Evolutionary conservation across 1,284 basidiomycete species (phyloP).

Genomic region (Rhodotorula sp.): DNA sequence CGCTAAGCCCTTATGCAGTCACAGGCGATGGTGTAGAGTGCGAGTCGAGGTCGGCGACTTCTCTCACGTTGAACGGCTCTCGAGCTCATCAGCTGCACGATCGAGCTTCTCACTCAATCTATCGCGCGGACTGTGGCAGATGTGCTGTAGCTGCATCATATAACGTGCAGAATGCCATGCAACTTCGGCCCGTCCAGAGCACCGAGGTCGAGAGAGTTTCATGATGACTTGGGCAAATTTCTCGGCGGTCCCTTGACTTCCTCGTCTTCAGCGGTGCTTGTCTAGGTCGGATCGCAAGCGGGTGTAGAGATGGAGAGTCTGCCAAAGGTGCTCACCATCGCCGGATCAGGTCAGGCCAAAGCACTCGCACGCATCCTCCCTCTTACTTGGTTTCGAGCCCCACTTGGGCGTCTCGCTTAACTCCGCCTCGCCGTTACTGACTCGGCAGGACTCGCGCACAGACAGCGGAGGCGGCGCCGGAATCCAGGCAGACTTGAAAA

Average conservation of each 20-base stretch:
- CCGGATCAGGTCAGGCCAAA: slow-evolving; percentile 55
- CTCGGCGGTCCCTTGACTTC: too few relatives aligned
- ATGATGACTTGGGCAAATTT: too few relatives aligned
- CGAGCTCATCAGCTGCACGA: too few relatives aligned
- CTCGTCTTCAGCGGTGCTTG: not conserved
- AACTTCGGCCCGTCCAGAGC: too few relatives aligned
- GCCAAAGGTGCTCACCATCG: slow-evolving; percentile 65
- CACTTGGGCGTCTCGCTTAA: not conserved
- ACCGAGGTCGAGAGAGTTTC: too few relatives aligned
- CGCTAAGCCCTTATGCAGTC: too few relatives aligned
- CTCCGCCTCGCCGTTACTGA: not conserved
- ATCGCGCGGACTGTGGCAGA: too few relatives aligned
- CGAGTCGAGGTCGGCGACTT: too few relatives aligned
- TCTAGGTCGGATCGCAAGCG: not conserved
- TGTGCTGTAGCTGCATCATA: too few relatives aligned
- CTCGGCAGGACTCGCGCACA: not conserved
- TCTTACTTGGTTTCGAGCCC: not conserved
- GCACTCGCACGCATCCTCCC: not conserved
- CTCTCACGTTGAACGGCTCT: not conserved
- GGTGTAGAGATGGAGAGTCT: slow-evolving; percentile 16
- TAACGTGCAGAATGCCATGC: too few relatives aligned
- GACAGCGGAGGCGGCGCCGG: slow-evolving; percentile 73
- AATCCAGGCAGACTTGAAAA: slow-evolving; percentile 71
- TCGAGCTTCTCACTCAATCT: too few relatives aligned
- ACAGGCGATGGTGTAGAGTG: too few relatives aligned